Evolutionary conservation across 2,329 filamentous ascomycete species (phyloP), one percentile per base, ranked within the genome.

Genomic region (Zelopaecilomyces penicillatus): DNA sequence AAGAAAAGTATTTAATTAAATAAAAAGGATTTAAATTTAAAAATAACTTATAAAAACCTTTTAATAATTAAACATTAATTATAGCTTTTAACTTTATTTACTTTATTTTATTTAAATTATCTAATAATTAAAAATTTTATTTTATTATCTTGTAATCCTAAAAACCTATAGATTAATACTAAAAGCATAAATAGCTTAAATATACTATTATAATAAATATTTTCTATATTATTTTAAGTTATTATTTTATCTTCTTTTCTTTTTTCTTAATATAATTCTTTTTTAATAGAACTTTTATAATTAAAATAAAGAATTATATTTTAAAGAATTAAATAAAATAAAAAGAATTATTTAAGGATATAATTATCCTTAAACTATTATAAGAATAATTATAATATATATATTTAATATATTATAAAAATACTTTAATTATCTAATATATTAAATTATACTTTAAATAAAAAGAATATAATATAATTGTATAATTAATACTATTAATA

Each of bases 51-150:
- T 8, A 34, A 27, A 43, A 26, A 12, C 11, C 30, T 37, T 27
- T n/a, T 43, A 34, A 37, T 26, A 37, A 35, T 27, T 37, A 9
- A 26, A 43, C 30, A 43, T 43, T 26, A 37, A 37, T 7, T 43
- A 37, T 35, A 29, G 5, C 30, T 10, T 43, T 27, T 6, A 37
- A 12, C 6, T 9, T 12, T n/a, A n/a, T n/a, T n/a, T n/a, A n/a
- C n/a, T n/a, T n/a, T n/a, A n/a, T n/a, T n/a, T n/a, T n/a, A n/a
- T 43, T 43, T 29, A 43, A 8, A n/a, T 37, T 37, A 37, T 34
- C 32, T 34, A 34, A 34, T 34, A 34, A 8, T 34, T 34, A 34
- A n/a, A n/a, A n/a, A n/a, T n/a, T n/a, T n/a, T n/a, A n/a, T 34
- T 8, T 34, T n/a, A n/a, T n/a, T n/a, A n/a, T n/a, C n/a, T n/a